Percentiles rank a stretch among this genome's conserved stretches.
Evolutionary conservation across 2,329 filamentous ascomycete genomes (phyloP).

Genomic region (Colletotrichum sansevieriae): DNA sequence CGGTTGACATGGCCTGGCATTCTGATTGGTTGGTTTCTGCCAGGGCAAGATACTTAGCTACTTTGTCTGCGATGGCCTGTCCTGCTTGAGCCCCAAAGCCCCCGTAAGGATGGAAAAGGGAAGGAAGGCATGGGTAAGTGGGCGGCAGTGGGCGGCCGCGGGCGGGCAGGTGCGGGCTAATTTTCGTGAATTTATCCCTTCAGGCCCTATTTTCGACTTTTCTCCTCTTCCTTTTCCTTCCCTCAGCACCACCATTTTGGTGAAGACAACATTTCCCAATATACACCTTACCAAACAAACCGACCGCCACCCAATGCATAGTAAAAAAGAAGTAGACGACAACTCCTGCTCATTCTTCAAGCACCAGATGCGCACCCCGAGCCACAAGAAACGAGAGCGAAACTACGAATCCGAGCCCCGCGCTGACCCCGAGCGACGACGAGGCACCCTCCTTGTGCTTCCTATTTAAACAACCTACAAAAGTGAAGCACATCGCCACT

Average conservation of each 20-base stretch:
- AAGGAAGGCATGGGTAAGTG: slow-evolving; percentile 17
- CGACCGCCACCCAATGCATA: slow-evolving; percentile 66
- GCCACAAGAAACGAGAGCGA: slow-evolving; percentile 62
- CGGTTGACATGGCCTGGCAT: slow-evolving; percentile 31
- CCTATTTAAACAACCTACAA: slow-evolving; percentile 35
- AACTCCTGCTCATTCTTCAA: slow-evolving; percentile 63
- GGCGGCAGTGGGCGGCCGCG: not conserved
- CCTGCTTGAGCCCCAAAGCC: slow-evolving; percentile 12
- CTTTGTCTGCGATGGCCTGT: slow-evolving; percentile 30
- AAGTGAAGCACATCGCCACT: slow-evolving; percentile 31
- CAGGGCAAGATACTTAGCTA: not conserved
- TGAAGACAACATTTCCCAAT: slow-evolving; percentile 41
- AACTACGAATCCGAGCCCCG: slow-evolving; percentile 65
- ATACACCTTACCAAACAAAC: slow-evolving; percentile 41
- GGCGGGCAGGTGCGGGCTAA: slow-evolving; percentile 26
- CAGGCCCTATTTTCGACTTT: slow-evolving; percentile 32
- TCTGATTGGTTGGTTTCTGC: slow-evolving; percentile 33
- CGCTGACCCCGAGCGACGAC: slow-evolving; percentile 71
- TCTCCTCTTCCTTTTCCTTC: slow-evolving; percentile 36
- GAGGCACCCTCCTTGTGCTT: slow-evolving; percentile 57
- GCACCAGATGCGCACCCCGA: slow-evolving; percentile 70
- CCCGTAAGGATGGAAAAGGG: not conserved
- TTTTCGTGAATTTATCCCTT: slow-evolving; percentile 38
- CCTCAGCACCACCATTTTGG: slow-evolving; percentile 45
- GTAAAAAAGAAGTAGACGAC: slow-evolving; percentile 59